A percentile compares a stretch with the other conserved stretches of the same genome.
These are phyloP conservation scores for Coemansia sp. DNA, from an alignment of 192 early-diverging fungal species.

Conservation along the genomic window DNA sequence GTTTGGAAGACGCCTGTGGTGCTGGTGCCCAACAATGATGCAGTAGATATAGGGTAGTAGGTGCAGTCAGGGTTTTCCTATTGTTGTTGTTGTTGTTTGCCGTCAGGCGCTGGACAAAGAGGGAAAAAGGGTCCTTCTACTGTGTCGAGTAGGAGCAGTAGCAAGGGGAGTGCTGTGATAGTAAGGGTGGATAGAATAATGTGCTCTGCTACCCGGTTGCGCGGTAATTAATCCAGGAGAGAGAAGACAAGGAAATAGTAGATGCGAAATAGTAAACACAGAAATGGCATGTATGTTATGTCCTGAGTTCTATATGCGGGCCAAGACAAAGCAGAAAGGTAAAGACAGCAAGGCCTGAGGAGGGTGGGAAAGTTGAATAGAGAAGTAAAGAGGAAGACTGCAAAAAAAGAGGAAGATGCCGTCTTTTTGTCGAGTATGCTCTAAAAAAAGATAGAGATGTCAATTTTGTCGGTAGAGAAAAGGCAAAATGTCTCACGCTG, in stretches of 20 bases:
- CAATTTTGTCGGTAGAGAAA: not conserved
- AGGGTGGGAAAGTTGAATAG: conserved; percentile 11
- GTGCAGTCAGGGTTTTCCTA: not conserved
- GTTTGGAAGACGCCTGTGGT: not conserved
- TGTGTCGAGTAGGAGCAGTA: not conserved
- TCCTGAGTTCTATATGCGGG: not conserved
- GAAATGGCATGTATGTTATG: not conserved
- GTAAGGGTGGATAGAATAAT: not conserved
- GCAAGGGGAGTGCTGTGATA: too few species aligned
- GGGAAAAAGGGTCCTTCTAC: conserved; percentile 7
- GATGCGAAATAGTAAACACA: conserved; percentile 3
- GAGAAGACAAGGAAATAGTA: not conserved
- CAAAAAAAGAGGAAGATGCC: conserved; percentile 16
- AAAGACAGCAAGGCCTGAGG: not conserved
- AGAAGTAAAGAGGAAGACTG: conserved; percentile 5
- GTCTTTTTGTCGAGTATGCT: not conserved
- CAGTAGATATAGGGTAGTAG: conserved; percentile 2
- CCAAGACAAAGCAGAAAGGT: not conserved
- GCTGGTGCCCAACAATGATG: not conserved
- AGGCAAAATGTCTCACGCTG: conserved; percentile 41
- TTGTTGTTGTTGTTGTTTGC: conserved; percentile 5
- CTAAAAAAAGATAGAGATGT: not conserved
- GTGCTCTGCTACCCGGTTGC: not conserved
- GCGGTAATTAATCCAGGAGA: not conserved
- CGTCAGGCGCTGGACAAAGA: not conserved